phyloP scores from a whole-genome alignment of 495 filamentous ascomycete species.

The Pseudevernia furfuracea region DNA sequence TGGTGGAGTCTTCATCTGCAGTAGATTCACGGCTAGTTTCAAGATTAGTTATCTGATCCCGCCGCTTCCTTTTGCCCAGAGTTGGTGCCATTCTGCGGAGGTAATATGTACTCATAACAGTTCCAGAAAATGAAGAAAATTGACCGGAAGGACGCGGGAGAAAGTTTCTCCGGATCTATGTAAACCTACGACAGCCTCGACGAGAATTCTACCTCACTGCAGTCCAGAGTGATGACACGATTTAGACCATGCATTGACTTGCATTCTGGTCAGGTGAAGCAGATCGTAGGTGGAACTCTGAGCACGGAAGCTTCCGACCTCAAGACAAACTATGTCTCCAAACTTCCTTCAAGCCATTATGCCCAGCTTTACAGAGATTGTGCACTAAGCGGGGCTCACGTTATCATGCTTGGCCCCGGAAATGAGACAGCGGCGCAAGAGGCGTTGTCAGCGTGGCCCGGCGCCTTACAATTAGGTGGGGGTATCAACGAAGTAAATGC shows the following conservation, averaged over 20 bases:
- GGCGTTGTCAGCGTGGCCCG: constrained; percentile 68
- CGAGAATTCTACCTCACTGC: background rate
- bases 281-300: constrained; percentile 93
- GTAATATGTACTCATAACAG: no score
- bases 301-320: constrained; percentile 56
- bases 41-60: constrained; percentile 15
- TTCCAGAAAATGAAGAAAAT: background rate
- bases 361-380: constrained; percentile 68
- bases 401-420: constrained; percentile 88
- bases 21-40: background rate
- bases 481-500: constrained; percentile 85
- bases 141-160: background rate
- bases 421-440: constrained; percentile 75
- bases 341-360: constrained; percentile 71
- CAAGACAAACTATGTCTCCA: constrained; percentile 85
- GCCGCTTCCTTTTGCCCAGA: constrained; percentile 33
- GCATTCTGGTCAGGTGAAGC: constrained; percentile 91
- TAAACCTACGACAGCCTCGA: no score
- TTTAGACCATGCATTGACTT: constrained; percentile 97
- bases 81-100: constrained; percentile 26
- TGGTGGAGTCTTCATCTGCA: constrained; percentile 8
- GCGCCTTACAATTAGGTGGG: constrained; percentile 76
- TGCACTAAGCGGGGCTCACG: constrained; percentile 71
- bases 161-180: background rate
- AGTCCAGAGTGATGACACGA: constrained; percentile 61